These are phyloP conservation scores for Camellia sinensis DNA, from an alignment of 148 eudicot genomes.

Conservation along the genomic window DNA sequence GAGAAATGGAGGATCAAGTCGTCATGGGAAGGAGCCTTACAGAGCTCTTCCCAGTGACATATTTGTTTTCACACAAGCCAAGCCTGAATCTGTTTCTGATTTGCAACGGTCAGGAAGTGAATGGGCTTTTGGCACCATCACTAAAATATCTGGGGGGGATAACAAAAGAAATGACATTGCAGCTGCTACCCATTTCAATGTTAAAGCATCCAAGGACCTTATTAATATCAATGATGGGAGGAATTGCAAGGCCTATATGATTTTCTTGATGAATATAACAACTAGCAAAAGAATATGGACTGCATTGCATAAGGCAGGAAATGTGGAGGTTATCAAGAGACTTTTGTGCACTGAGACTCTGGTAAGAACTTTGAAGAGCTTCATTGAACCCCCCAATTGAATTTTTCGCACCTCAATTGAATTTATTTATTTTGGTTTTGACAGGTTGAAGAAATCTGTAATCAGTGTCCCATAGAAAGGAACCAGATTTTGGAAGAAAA, in stretches of 20 bases:
- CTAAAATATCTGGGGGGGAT: conserved; percentile 23
- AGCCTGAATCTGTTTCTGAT: conserved; percentile 40
- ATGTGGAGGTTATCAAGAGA: conserved; percentile 28
- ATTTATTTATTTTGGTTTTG: too few relatives aligned
- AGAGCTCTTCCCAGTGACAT: conserved; percentile 53
- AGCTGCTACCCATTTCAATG: conserved; percentile 23
- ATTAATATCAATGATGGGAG: conserved; percentile 13
- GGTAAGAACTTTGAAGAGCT: too few relatives aligned
- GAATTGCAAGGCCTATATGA: conserved; percentile 34
- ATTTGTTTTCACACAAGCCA: conserved; percentile 33
- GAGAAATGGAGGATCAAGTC: conserved; percentile 39
- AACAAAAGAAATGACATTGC: conserved; percentile 5
- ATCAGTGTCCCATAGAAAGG: background rate
- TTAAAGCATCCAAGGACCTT: conserved; percentile 26
- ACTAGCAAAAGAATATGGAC: conserved; percentile 53
- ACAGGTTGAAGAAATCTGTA: conserved; percentile 42
- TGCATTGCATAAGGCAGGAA: conserved; percentile 36
- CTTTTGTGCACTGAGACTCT: conserved; percentile 17
- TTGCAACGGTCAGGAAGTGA: conserved; percentile 33
- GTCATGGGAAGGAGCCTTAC: conserved; percentile 46
- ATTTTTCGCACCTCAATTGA: too few relatives aligned
- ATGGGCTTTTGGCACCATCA: conserved; percentile 41
- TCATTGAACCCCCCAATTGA: too few relatives aligned
- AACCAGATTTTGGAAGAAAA: background rate
- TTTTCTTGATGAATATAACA: conserved; percentile 43